Percentiles rank a stretch among this genome's conserved stretches.
phyloP scores from a whole-genome alignment of 495 filamentous ascomycete species.

The Neurospora sp. region DNA sequence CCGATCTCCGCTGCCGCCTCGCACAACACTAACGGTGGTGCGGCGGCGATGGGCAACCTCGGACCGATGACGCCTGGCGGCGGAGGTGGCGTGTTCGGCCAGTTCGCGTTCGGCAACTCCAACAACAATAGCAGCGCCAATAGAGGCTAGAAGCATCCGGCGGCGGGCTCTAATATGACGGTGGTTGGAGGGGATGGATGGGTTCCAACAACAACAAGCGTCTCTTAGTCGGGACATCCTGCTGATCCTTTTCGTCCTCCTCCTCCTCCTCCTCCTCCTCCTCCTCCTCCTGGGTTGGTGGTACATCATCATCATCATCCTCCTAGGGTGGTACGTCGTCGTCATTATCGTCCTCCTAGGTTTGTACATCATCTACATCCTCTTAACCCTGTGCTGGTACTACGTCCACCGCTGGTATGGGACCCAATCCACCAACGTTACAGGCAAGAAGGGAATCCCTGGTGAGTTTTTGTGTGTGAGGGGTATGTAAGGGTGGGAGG shows the following conservation, averaged over 20 bases:
- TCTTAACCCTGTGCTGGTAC: background rate
- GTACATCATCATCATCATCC: background rate
- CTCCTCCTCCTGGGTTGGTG: background rate
- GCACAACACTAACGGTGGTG: slow-evolving; percentile 37
- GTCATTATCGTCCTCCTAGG: background rate
- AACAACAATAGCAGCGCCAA: slow-evolving; percentile 1
- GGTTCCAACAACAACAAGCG: background rate
- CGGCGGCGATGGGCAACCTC: slow-evolving; percentile 27
- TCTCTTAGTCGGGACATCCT: background rate
- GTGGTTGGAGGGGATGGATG: background rate
- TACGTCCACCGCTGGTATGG: background rate
- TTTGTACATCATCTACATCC: background rate
- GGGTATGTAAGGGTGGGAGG: background rate
- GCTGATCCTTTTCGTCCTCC: background rate
- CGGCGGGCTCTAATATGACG: background rate
- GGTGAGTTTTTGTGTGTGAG: background rate
- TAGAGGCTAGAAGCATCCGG: background rate
- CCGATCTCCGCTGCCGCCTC: slow-evolving; percentile 14
- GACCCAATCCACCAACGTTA: background rate
- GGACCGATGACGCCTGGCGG: slow-evolving; percentile 61
- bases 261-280: background rate
- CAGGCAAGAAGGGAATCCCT: background rate
- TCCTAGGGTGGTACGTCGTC: background rate
- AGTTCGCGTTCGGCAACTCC: slow-evolving; percentile 39
- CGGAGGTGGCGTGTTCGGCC: slow-evolving; percentile 53